Evolutionary conservation across 345 rosid genomes (phyloP).

Genomic region (Acer campestre): DNA sequence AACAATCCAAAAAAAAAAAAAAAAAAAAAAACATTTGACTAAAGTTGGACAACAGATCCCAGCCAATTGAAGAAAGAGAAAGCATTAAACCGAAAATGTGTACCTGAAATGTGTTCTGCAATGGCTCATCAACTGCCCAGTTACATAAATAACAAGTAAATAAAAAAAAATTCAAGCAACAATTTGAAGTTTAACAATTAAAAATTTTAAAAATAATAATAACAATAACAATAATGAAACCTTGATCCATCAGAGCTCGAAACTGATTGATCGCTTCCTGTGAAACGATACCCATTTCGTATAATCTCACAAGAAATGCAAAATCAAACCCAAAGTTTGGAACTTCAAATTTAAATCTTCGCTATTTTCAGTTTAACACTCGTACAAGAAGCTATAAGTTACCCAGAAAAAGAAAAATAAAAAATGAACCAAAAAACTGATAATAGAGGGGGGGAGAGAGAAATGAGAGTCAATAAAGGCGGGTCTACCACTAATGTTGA

Average conservation of each 20-base stretch:
- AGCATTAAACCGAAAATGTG: conserved; percentile 11
- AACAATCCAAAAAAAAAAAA: neutral
- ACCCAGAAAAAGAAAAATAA: neutral
- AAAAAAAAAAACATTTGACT: neutral
- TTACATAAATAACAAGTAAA: conserved; percentile 5
- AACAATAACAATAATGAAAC: conserved; percentile 10
- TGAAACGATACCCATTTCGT: conserved; percentile 45
- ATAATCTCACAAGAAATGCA: conserved; percentile 7
- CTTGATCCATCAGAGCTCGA: conserved; percentile 53
- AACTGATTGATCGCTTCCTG: conserved; percentile 58
- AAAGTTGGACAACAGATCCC: conserved; percentile 23
- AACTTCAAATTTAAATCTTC: neutral
- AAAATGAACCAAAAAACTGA: neutral
- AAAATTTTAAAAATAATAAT: neutral
- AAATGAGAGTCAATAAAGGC: conserved; percentile 22
- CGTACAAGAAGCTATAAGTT: neutral
- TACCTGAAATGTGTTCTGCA: conserved; percentile 63
- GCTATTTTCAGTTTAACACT: neutral
- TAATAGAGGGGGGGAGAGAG: neutral
- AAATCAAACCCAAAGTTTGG: neutral
- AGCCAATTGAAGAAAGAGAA: neutral
- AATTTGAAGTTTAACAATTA: neutral
- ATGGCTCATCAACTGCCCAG: conserved; percentile 59
- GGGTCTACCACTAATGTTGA: conserved; percentile 14
- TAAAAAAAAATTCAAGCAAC: conserved; percentile 6